These are phyloP conservation scores for Mycogone perniciosa DNA, from an alignment of 2,329 filamentous ascomycete genomes.

Conservation along the genomic window DNA sequence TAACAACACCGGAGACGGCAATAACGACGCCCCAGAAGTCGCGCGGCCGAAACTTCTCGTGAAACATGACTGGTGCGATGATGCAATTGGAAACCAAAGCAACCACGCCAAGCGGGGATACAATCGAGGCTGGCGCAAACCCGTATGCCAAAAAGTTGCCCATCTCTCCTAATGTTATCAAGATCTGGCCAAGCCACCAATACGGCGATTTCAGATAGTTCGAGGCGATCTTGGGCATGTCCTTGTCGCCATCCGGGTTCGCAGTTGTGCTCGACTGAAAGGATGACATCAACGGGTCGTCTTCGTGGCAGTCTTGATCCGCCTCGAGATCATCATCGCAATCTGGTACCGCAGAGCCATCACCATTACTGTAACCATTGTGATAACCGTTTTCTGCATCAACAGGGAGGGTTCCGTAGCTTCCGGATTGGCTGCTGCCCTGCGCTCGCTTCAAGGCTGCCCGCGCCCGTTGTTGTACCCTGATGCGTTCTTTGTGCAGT, in stretches of 20 bases:
- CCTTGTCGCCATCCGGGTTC: slow-evolving; percentile 17
- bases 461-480: slow-evolving; percentile 48
- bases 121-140: slow-evolving; percentile 94
- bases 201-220: slow-evolving; percentile 86
- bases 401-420: slow-evolving; percentile 30
- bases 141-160: slow-evolving; percentile 97
- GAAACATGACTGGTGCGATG: slow-evolving; percentile 89
- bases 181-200: slow-evolving; percentile 90
- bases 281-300: slow-evolving; percentile 47
- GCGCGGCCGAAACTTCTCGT: slow-evolving; percentile 77
- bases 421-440: slow-evolving; percentile 21
- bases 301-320: slow-evolving; percentile 32
- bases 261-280: slow-evolving; percentile 35
- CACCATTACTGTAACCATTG: slow-evolving; percentile 18
- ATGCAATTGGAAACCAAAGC: slow-evolving; percentile 94
- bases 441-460: slow-evolving; percentile 44
- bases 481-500: slow-evolving; percentile 63
- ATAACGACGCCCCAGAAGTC: slow-evolving; percentile 87
- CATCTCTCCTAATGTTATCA: slow-evolving; percentile 89
- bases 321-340: slow-evolving; percentile 7
- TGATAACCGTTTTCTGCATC: slow-evolving; percentile 10
- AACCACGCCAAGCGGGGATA: slow-evolving; percentile 94
- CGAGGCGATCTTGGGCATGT: slow-evolving; percentile 41
- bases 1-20: slow-evolving; percentile 80
- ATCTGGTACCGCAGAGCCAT: background rate